These are phyloP conservation scores for Vitis hybrid DNA, from an alignment of 177 flowering plant genomes.

Conservation along the genomic window DNA sequence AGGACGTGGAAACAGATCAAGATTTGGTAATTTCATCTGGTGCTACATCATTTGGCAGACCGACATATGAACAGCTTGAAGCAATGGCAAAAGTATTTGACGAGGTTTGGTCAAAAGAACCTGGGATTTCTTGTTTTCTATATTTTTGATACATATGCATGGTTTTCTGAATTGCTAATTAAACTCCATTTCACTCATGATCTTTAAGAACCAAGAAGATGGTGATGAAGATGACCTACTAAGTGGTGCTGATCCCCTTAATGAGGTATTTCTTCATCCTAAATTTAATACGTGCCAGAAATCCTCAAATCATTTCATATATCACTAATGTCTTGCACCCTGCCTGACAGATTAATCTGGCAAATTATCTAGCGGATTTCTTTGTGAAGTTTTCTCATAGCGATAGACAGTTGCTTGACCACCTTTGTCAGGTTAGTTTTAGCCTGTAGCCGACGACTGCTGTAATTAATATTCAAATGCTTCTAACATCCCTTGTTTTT, in stretches of 20 bases:
- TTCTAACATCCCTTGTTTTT: not conserved
- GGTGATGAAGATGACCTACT: conserved; percentile 61
- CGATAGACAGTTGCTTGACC: conserved; percentile 47
- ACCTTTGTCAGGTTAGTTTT: conserved; percentile 68
- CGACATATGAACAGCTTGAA: conserved; percentile 66
- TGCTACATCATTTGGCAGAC: conserved; percentile 36
- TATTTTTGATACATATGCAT: not conserved
- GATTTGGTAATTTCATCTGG: conserved; percentile 36
- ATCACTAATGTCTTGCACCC: not conserved
- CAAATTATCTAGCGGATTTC: conserved; percentile 61
- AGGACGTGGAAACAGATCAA: conserved; percentile 31
- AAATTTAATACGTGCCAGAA: not conserved
- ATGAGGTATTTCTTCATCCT: conserved; percentile 51
- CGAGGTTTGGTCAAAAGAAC: conserved; percentile 42
- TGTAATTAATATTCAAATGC: not conserved
- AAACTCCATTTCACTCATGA: not conserved
- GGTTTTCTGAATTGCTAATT: conserved; percentile 8
- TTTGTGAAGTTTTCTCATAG: conserved; percentile 47
- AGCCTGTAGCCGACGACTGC: not conserved
- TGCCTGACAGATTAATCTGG: conserved; percentile 65
- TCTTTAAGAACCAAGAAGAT: conserved; percentile 62
- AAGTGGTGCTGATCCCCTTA: conserved; percentile 64
- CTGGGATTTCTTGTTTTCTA: not conserved
- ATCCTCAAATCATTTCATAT: not conserved
- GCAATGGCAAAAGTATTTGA: conserved; percentile 69